Evolutionary conservation across 495 filamentous ascomycete species (phyloP), one percentile per base, ranked within the genome.

Genomic region (Rhypophila decipiens): DNA sequence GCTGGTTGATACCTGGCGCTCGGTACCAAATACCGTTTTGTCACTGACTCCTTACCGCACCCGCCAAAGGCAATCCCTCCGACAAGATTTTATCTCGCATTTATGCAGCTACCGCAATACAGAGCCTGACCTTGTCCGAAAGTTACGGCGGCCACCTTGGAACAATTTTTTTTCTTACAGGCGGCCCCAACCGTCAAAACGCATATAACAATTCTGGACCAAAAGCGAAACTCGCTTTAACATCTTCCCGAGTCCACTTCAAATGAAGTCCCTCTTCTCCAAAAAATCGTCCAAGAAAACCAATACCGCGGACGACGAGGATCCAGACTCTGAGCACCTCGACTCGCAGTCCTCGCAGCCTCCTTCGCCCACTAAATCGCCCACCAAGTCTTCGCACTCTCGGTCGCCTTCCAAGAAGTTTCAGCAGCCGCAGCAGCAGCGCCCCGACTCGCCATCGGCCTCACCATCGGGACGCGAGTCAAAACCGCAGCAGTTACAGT

Each of bases 181-280:
- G 44, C 49, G n/a, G n/a, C n/a, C n/a, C n/a, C n/a, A n/a, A n/a
- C n/a, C n/a, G n/a, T n/a, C n/a, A 50, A 51, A 47, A 52, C 50
- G 59, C 53, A 61, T 50, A 52, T 46, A 52, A 57, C 51, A 55
- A 59, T 60, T n/a, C n/a, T 45, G 33, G 57, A 38, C 50, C 48
- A 42, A 51, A 38, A 34, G 39, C 12, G 47, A 36, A 35, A 53
- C 49, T 29, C 20, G 33, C 41, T 53, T 50, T 58, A 49, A 39
- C 9, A 11, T 33, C n/a, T 12, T 45, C 34, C 51, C 40, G 40
- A 58, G 44, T 51, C 47, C 47, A 53, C 51, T 53, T 56, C 61
- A 75, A 33, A 77, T 79, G 75, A 77, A 76, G 68, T 74, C 73
- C 66, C 76, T 77, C 61, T 36, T 18, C 38, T 55, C 66, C 44